phyloP scores from a whole-genome alignment of 441 rosid genomes.

The Populus hybrid region DNA sequence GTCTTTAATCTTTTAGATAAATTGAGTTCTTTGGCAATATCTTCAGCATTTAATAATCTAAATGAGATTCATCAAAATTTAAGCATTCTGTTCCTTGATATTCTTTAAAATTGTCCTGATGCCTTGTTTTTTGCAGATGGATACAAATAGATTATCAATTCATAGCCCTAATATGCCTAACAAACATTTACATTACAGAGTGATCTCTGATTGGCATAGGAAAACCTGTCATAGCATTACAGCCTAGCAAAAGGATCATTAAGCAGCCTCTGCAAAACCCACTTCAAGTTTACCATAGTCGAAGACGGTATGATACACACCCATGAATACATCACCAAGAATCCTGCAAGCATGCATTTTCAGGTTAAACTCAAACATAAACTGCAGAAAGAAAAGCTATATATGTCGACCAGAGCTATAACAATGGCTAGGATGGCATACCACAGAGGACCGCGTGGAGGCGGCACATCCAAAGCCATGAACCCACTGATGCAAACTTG shows the following conservation, averaged over 20 bases:
- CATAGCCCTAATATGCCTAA: background rate
- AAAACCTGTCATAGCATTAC: background rate
- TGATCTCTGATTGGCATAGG: background rate
- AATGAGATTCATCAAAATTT: background rate
- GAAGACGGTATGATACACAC: slow-evolving; percentile 64
- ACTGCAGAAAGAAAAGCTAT: background rate
- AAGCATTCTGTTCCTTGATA: background rate
- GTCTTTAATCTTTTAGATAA: no score
- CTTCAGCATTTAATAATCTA: background rate
- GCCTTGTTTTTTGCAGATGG: background rate
- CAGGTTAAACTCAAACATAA: background rate
- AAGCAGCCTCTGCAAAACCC: slow-evolving; percentile 68
- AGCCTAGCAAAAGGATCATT: background rate
- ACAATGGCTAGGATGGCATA: slow-evolving; percentile 16
- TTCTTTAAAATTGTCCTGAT: no score
- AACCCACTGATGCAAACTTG: slow-evolving; percentile 63
- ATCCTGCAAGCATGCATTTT: slow-evolving; percentile 40
- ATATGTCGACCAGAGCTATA: background rate
- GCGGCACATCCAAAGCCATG: slow-evolving; percentile 55
- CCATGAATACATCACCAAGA: slow-evolving; percentile 77
- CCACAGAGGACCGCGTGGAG: slow-evolving; percentile 75
- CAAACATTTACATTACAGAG: background rate
- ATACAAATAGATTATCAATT: background rate
- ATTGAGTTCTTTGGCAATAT: background rate
- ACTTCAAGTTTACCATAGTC: slow-evolving; percentile 54